Evolutionary conservation across 1,139 yeast genomes (phyloP), one percentile per base, ranked within the genome.

Genomic region (Hansenula lynferdii): DNA sequence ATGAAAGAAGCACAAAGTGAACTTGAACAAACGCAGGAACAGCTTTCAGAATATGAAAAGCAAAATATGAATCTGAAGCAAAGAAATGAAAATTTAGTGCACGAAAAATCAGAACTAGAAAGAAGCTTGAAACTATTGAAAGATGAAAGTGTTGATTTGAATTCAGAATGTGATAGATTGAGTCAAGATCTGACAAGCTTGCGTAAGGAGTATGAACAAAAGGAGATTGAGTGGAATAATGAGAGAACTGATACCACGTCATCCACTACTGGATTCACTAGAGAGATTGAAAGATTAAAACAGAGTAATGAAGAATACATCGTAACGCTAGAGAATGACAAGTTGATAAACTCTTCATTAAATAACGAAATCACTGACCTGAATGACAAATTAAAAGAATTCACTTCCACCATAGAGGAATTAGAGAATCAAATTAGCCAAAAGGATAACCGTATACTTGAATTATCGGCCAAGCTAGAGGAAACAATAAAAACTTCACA

Each of bases 1-100:
- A 81, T 83, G 87, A 83, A 83, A 54, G 80, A 77, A 43, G 70
- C 94, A 0, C 84, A 92, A 48, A 69, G 70, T 9, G 95, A 87
- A 48, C 66, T 89, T 29, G 83, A 80, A 36, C 67, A 66, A 30
- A 65, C 80, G 0, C 78, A 76, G 48, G 76, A 67, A 17, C 63
- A 62, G 39, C 40, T 67, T 11, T 45, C 47, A 12, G 66, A 62
- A 34, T 64, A 62, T 45, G 62, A 64, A 47, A 45, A 57, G 42
- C 65, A 58, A 48, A 61, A 65, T 34, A 36, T 64, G 10, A 58
- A 51, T 36, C 47, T 59, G 41, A 67, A 53, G 49, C 58, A 51
- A 38, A 56, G 53, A 38, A 37, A 56, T 12, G 61, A 58, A 27
- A 39, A 47, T 15, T 40, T 51, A 31, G 51, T 38, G 12, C 48